Conservation (phyloP, 768 basidiomycete genomes). For the Pholiota conissans region DNA sequence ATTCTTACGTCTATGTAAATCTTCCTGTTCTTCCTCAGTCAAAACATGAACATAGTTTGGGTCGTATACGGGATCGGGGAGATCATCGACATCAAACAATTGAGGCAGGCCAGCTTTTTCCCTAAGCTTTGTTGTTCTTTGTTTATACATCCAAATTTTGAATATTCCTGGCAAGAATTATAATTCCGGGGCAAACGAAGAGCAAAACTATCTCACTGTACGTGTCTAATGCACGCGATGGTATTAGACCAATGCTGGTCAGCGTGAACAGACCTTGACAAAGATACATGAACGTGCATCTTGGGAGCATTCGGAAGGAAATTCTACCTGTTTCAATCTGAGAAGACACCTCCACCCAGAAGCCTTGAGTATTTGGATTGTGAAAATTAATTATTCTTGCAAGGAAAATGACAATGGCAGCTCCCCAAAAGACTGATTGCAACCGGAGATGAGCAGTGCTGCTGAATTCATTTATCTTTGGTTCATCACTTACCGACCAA, state of each 20-base stretch:
- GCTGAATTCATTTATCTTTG: too few relatives aligned
- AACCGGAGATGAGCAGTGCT: too few relatives aligned
- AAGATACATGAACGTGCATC: not conserved
- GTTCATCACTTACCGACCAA: conserved; percentile 52
- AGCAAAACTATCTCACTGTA: conserved; percentile 47
- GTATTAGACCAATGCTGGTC: conserved; percentile 79
- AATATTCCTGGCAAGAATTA: conserved; percentile 51
- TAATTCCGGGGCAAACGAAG: not conserved
- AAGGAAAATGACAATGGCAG: conserved; percentile 77
- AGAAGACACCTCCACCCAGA: conserved; percentile 79
- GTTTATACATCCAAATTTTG: conserved; percentile 76
- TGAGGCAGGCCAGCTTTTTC: conserved; percentile 62
- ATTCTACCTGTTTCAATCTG: conserved; percentile 75
- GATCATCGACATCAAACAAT: conserved; percentile 72
- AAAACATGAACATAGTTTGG: conserved; percentile 72
- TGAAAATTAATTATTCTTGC: conserved; percentile 69
- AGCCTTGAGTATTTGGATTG: conserved; percentile 66
- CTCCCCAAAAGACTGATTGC: conserved; percentile 84
- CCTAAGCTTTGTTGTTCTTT: conserved; percentile 57
- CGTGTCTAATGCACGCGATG: conserved; percentile 72
- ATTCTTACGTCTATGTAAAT: conserved; percentile 62
- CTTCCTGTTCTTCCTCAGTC: conserved; percentile 61
- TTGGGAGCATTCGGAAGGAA: not conserved
- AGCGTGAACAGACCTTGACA: conserved; percentile 69
- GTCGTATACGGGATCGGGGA: conserved; percentile 77